Conservation (phyloP, 352 stramenopile genomes). For the Phytophthora ramorum region DNA sequence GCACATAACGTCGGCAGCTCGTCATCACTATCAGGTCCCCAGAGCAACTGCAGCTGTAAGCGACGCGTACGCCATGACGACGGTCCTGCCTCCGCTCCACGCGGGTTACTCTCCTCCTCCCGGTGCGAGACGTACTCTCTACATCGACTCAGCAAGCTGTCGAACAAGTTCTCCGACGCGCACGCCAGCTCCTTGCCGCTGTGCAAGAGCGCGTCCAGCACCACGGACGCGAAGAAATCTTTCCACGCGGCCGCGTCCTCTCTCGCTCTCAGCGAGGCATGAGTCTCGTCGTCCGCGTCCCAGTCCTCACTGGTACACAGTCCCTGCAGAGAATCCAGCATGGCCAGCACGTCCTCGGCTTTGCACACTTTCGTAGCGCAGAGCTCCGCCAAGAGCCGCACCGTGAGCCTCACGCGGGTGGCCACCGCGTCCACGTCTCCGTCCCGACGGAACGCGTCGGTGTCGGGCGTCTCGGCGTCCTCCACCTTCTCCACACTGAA, state of each 20-base stretch:
- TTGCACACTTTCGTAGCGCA: constrained; percentile 65
- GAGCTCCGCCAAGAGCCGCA: constrained; percentile 73
- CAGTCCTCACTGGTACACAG: constrained; percentile 74
- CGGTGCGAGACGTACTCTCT: constrained; percentile 73
- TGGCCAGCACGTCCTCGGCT: constrained; percentile 61
- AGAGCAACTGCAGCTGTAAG: constrained; percentile 71
- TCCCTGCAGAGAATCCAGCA: constrained; percentile 69
- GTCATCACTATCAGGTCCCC: constrained; percentile 66
- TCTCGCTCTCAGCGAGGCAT: constrained; percentile 38
- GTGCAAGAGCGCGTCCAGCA: constrained; percentile 76
- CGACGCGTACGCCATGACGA: constrained; percentile 77
- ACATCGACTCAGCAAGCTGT: constrained; percentile 74
- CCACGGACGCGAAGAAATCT: constrained; percentile 75
- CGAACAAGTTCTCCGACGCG: constrained; percentile 63
- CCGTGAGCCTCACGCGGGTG: constrained; percentile 58
- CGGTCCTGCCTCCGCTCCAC: constrained; percentile 41
- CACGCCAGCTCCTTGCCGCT: constrained; percentile 54
- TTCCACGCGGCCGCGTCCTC: constrained; percentile 77
- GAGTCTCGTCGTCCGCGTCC: constrained; percentile 52
- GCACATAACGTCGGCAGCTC: constrained; percentile 65
- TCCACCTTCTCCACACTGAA: constrained; percentile 48
- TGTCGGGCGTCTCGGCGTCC: constrained; percentile 21
- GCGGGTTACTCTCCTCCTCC: constrained; percentile 70
- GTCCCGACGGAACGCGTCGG: constrained; percentile 30
- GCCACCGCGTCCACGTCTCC: constrained; percentile 54